A percentile compares a stretch with the other conserved stretches of the same genome.
Conservation (phyloP, 129 eudicot species). For the Smallanthus sonchifolius region DNA sequence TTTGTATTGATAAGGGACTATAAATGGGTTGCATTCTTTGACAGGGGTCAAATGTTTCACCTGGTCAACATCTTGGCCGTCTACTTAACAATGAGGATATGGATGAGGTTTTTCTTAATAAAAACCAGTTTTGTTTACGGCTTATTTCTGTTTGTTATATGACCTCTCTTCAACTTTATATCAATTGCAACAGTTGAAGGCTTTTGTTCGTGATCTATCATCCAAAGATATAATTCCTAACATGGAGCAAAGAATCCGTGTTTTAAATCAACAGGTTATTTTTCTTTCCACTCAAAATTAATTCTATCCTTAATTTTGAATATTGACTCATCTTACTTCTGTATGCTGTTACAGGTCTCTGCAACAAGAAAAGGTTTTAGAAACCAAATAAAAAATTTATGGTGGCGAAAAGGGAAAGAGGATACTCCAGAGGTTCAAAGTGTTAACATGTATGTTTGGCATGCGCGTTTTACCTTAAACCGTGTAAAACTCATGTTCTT, state of each 20-base stretch:
- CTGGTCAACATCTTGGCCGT: constrained; percentile 50
- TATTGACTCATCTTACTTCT: background rate
- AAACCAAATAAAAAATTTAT: constrained; percentile 91
- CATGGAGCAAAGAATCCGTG: constrained; percentile 87
- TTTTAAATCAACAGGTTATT: constrained; percentile 92
- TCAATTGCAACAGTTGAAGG: constrained; percentile 53
- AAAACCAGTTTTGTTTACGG: background rate
- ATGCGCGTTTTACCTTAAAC: constrained; percentile 1
- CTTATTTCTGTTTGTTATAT: background rate
- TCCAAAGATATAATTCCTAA: constrained; percentile 89
- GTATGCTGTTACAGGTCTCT: constrained; percentile 53
- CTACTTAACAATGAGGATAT: constrained; percentile 66
- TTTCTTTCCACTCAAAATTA: background rate
- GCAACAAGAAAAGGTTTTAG: constrained; percentile 97
- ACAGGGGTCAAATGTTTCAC: constrained; percentile 50
- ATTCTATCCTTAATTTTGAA: background rate
- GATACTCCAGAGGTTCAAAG: constrained; percentile 67
- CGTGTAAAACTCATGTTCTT: background rate
- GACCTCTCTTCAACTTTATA: background rate
- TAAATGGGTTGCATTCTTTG: constrained; percentile 22
- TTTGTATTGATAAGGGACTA: background rate
- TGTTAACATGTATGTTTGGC: constrained; percentile 58
- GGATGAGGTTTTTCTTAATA: constrained; percentile 52
- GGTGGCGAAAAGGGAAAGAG: constrained; percentile 99
- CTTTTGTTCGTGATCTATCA: constrained; percentile 70